Base-by-base conservation (phyloP, 805 yeast species). In the Candida endomychidarum region DNA sequence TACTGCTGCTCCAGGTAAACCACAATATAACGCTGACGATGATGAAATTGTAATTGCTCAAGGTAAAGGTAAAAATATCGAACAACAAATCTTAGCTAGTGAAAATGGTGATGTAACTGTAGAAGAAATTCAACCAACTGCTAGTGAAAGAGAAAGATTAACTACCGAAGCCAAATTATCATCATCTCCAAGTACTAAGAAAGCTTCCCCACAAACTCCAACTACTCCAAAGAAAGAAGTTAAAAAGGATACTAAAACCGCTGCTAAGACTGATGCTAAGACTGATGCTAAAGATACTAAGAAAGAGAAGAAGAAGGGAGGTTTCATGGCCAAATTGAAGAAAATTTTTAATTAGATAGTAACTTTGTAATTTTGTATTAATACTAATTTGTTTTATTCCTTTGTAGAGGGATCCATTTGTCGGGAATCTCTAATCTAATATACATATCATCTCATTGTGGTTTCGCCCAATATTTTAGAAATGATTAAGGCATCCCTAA, bases 91-190 rank as follows among this genome's bases (percentile, higher is more conserved):
- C 37, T 56, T 53, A 27, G 67, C 69, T 34, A 54, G 56, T 38
- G 68, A 58, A 47, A 58, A 58, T 23, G 64, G 62, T 26, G 64
- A 60, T 29, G 66, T 63, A 11, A 56, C 62, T 20, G 58, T 68
- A 27, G 74, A 68, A 53, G 72, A 69, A 51, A 60, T 69, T 49
- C 53, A 65, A 49, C 74, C 74, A 15, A 63, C 70, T 25, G 60
- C 55, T 21, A 57, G 65, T 20, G 71, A 69, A 53, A 65, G 63
- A 26, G 58, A 56, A 32, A 54, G 57, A 48, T 59, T 66, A 42
- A 57, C 65, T 18, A 54, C 59, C 41, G 65, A 65, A 43, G 72
- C 68, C 18, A 45, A 41, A 18, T 43, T 41, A 25, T 33, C 52
- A 9, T 40, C 49, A 20, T 38, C 43, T 10, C 31, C 50, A 24